Percentiles rank a stretch among this genome's conserved stretches.
These are phyloP conservation scores for Gossypium arboreum DNA, from an alignment of 345 rosid species.

Conservation along the genomic window DNA sequence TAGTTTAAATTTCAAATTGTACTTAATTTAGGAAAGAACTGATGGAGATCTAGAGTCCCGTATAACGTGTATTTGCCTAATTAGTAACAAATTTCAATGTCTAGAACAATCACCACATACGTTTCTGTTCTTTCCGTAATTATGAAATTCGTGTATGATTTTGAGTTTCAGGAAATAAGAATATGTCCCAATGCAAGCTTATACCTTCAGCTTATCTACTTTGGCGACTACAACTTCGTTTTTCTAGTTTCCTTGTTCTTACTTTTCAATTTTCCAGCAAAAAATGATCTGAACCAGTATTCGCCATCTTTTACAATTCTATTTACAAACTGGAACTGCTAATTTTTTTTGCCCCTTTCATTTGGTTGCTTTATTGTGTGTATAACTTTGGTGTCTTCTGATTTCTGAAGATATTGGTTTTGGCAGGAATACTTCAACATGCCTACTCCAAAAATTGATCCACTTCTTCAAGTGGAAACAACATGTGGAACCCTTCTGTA, in stretches of 20 bases:
- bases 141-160: not conserved
- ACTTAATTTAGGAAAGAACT: not conserved
- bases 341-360: not conserved
- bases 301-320: not conserved
- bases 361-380: not conserved
- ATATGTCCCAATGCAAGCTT: not conserved
- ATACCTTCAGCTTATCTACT: not conserved
- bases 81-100: not conserved
- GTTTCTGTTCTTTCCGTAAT: not conserved
- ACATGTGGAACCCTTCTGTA: conserved; percentile 78
- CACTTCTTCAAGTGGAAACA: conserved; percentile 68
- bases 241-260: not conserved
- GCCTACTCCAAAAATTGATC: conserved; percentile 41
- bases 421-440: conserved; percentile 28
- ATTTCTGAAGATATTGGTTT: conserved; percentile 4
- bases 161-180: not conserved
- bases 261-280: not conserved
- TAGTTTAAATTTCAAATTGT: not conserved
- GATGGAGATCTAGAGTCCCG: not conserved
- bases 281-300: not conserved
- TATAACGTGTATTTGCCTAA: not conserved
- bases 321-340: not conserved
- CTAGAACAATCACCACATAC: not conserved
- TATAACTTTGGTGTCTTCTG: not conserved
- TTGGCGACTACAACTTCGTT: not conserved